phyloP scores from a whole-genome alignment of 495 filamentous ascomycete species.

The Chaetomium tenue region DNA sequence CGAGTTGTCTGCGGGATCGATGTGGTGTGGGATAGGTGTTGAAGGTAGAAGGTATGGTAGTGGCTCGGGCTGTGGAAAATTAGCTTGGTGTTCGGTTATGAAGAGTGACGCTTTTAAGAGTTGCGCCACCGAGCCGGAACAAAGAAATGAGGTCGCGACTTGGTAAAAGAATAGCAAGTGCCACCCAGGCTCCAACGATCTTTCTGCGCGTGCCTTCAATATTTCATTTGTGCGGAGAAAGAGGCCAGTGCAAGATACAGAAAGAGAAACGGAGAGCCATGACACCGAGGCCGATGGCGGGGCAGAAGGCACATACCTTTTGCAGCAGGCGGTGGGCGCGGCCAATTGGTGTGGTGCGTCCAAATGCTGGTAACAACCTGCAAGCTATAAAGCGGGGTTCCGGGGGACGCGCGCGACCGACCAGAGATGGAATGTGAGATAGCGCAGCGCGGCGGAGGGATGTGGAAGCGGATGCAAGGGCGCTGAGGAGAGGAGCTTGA shows the following conservation, averaged over 20 bases:
- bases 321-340: constrained; percentile 28
- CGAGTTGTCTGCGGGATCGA: not conserved
- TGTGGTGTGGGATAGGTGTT: not conserved
- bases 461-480: not conserved
- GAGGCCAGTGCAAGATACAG: constrained; percentile 19
- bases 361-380: not conserved
- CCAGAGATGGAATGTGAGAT: not conserved
- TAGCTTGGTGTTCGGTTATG: constrained; percentile 3
- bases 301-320: constrained; percentile 36
- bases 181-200: not conserved
- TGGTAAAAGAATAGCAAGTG: not conserved
- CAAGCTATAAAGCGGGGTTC: constrained; percentile 9
- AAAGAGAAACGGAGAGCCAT: constrained; percentile 31
- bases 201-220: not conserved
- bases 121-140: not conserved
- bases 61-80: constrained; percentile 9
- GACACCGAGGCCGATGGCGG: constrained; percentile 19
- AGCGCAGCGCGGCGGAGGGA: constrained; percentile 12
- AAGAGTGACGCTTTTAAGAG: not conserved
- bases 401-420: constrained; percentile 2
- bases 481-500: constrained; percentile 1
- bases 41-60: not conserved
- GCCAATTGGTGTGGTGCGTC: constrained; percentile 30
- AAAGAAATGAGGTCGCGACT: not conserved
- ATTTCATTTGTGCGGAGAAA: constrained; percentile 17